Evolutionary conservation across 2,329 filamentous ascomycete species (phyloP).

Genomic region (Diaporthe batatas): DNA sequence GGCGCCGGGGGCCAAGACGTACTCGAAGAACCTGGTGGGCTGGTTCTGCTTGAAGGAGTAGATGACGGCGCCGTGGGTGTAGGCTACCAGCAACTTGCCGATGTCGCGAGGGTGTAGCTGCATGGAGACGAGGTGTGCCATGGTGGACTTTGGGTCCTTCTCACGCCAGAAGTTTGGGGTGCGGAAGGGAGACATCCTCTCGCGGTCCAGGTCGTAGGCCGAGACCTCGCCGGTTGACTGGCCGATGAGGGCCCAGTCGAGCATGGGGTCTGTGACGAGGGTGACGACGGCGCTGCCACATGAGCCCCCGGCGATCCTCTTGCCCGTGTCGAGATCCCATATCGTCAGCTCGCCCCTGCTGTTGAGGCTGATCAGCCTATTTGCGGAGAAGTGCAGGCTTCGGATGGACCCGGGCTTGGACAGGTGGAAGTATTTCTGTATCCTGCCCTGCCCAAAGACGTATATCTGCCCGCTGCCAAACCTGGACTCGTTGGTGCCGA

Average conservation of each 20-base stretch:
- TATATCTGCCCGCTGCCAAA: slow-evolving; percentile 91
- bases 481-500: slow-evolving; percentile 89
- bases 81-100: slow-evolving; percentile 91
- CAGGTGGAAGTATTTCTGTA: slow-evolving; percentile 80
- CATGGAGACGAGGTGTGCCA: slow-evolving; percentile 77
- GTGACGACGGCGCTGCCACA: slow-evolving; percentile 82
- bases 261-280: slow-evolving; percentile 85
- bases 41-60: slow-evolving; percentile 96
- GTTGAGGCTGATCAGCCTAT: slow-evolving; percentile 88
- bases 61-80: slow-evolving; percentile 86
- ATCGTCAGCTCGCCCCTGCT: slow-evolving; percentile 86
- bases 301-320: slow-evolving; percentile 76
- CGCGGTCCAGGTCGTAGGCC: slow-evolving; percentile 92
- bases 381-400: slow-evolving; percentile 85
- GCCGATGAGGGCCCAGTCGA: slow-evolving; percentile 94
- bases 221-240: slow-evolving; percentile 86
- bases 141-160: slow-evolving; percentile 74
- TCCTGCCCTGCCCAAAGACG: slow-evolving; percentile 84
- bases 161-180: slow-evolving; percentile 90
- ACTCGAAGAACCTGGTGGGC: slow-evolving; percentile 83
- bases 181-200: slow-evolving; percentile 79
- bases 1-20: slow-evolving; percentile 83
- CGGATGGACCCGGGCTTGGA: slow-evolving; percentile 80
- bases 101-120: slow-evolving; percentile 93
- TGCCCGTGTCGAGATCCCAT: slow-evolving; percentile 82